A percentile compares a stretch with the other conserved stretches of the same genome.
Evolutionary conservation across 306 rosid genomes (phyloP).

Genomic region (Dalbergia cultrata): DNA sequence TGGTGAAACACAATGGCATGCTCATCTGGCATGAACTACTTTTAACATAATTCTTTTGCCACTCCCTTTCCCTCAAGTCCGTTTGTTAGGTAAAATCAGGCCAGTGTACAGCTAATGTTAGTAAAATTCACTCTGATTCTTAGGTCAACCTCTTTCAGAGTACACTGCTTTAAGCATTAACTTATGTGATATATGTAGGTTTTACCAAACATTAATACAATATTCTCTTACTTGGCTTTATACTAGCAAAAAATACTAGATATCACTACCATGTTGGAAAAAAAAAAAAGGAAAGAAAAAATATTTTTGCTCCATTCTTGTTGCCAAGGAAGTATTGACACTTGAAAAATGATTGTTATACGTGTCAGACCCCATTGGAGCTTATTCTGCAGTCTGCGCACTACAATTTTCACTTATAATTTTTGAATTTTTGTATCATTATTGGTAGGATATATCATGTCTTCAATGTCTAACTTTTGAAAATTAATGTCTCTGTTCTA

Average conservation of each 20-base stretch:
- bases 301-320: background rate
- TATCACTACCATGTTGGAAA: background rate
- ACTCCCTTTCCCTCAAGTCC: background rate
- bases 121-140: background rate
- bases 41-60: constrained; percentile 16
- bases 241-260: background rate
- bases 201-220: background rate
- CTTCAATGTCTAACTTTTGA: too few relatives aligned
- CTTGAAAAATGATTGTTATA: background rate
- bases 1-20: constrained; percentile 5
- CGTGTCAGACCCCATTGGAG: background rate
- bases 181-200: background rate
- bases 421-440: too few relatives aligned
- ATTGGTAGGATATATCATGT: too few relatives aligned
- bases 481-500: too few relatives aligned
- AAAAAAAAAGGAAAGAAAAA: too few relatives aligned
- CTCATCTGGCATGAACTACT: background rate
- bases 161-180: background rate
- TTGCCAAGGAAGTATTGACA: background rate
- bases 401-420: too few relatives aligned
- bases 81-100: background rate
- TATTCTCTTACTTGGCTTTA: background rate
- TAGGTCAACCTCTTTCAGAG: background rate
- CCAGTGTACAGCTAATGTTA: background rate
- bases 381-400: background rate